These are phyloP conservation scores for Dinochytrium kinnereticum DNA, from an alignment of 371 early-diverging fungal genomes.

Conservation along the genomic window DNA sequence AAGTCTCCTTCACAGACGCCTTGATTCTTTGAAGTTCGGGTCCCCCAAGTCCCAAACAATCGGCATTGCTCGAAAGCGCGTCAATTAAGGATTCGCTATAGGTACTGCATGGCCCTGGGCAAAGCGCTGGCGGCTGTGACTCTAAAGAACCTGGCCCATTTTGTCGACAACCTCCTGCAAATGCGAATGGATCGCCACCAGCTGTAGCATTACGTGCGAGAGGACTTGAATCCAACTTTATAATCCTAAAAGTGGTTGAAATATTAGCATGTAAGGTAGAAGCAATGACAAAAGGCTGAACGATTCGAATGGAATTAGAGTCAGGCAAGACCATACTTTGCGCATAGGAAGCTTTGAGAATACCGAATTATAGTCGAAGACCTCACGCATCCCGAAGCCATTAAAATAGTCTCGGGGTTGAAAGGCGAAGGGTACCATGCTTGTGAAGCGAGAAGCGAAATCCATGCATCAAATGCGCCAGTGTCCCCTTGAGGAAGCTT, in stretches of 20 bases:
- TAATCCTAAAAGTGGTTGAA: too few relatives aligned
- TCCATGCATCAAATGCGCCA: background rate
- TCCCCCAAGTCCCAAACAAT: background rate
- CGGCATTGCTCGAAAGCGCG: background rate
- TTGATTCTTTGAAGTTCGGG: constrained; percentile 5
- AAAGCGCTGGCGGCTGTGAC: background rate
- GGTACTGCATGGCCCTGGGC: background rate
- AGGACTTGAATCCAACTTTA: background rate
- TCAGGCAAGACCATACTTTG: background rate
- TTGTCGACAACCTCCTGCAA: constrained; percentile 1
- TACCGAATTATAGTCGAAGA: background rate
- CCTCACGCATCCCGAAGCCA: background rate
- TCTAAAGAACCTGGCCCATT: background rate
- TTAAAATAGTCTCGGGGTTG: background rate
- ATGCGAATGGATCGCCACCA: background rate
- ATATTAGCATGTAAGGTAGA: too few relatives aligned
- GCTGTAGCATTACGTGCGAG: background rate
- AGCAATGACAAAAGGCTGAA: too few relatives aligned
- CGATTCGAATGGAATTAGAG: background rate
- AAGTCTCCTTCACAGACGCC: background rate
- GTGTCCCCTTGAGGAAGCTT: background rate
- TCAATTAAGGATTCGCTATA: background rate
- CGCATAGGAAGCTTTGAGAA: background rate
- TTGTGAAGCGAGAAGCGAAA: background rate
- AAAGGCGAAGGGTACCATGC: constrained; percentile 7